Percentiles rank a stretch among this genome's conserved stretches.
These are phyloP conservation scores for Pseudogymnoascus sp. DNA, from an alignment of 2,329 filamentous ascomycete species.

Conservation along the genomic window DNA sequence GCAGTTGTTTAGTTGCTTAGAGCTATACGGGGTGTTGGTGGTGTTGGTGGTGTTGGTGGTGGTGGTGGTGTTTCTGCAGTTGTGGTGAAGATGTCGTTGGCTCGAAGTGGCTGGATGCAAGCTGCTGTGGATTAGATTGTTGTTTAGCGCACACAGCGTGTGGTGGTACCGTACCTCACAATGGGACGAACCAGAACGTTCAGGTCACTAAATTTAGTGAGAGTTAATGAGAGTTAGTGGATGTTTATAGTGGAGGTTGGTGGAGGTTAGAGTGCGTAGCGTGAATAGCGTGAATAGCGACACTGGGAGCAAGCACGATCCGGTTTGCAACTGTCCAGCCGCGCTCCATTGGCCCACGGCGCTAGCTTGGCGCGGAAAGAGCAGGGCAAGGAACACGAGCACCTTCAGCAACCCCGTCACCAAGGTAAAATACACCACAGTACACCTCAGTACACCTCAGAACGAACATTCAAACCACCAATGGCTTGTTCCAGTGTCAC, in stretches of 20 bases:
- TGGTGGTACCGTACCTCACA: neutral
- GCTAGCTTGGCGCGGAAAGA: constrained; percentile 1
- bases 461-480: neutral
- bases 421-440: neutral
- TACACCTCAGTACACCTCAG: neutral
- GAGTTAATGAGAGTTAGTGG: neutral
- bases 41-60: too few species aligned
- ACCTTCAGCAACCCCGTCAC: neutral
- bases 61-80: neutral
- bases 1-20: neutral
- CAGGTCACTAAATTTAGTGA: neutral
- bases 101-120: neutral
- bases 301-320: neutral
- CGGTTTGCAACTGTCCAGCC: neutral
- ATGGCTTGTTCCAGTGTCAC: neutral
- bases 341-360: neutral
- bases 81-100: neutral
- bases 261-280: neutral
- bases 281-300: neutral
- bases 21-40: neutral
- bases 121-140: neutral
- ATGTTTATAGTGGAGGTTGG: neutral
- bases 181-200: neutral
- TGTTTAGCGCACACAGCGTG: neutral
- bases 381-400: neutral